Base-by-base conservation (phyloP, 768 basidiomycete genomes). In the Kwoniella bestiolae region DNA sequence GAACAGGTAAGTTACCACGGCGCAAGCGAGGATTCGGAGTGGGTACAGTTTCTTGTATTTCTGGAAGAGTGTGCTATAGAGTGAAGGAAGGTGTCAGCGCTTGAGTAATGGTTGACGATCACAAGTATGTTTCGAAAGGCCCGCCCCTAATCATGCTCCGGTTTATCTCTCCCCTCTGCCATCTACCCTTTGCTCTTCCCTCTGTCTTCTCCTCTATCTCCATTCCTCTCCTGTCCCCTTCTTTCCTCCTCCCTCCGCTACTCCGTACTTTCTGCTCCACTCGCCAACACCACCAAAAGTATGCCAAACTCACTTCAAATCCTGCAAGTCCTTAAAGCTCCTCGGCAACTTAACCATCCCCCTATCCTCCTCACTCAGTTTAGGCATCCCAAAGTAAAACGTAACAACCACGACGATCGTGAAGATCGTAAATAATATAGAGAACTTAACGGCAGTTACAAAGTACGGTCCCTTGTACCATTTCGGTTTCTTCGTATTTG, bases 21-120 rank as follows among this genome's bases (percentile, higher is more conserved):
- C 97, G 80, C 91, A 94, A 32, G 94, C 79, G 53, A 96, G 83
- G 67, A 94, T 91, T 52, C 92, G 87, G 80, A 85, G 87, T 3
- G 92, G 92, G 79, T 93, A 91, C 68, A 91, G 89, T 64, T 90
- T 87, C 52, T 92, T 86, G 82, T 97, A 97, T 79, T 95, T 95
- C 49, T 76, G 76, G 68, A 76, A 78, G 32, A 78, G 52, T 0
- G 69, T 60, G 59, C 73, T 79, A 38, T 32, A n/a, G 16, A 56
- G 23, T 47, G 41, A 31, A 23, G 21, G 23, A 21, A 47, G 25
- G 25, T 7, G 25, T 47, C 46, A 47, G 25, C 11, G n/a, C n/a
- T n/a, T n/a, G n/a, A n/a, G n/a, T n/a, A n/a, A n/a, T n/a, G n/a
- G n/a, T n/a, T n/a, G n/a, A n/a, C n/a, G n/a, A n/a, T n/a, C n/a